Base-by-base conservation (phyloP, 1,284 basidiomycete species). In the Ganoderma meredithae region DNA sequence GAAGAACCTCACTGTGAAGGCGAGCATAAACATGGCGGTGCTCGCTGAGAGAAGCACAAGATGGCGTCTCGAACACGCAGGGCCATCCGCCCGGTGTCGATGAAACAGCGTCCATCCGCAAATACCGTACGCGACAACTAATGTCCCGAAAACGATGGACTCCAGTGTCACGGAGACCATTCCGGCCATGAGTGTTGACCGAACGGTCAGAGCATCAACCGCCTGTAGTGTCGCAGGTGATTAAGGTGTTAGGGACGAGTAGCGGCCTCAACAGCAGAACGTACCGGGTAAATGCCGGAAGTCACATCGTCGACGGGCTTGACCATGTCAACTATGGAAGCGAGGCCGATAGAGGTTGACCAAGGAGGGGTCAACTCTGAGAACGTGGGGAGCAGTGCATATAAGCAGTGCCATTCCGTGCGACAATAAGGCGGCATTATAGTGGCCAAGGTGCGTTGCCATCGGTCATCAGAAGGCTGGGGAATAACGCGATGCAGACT, bases 101-200 rank as follows among this genome's bases (percentile, higher is more conserved):
- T 62, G 62, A 44, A 66, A 22, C 2, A 71, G 63, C 36, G 68
- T 69, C 67, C 70, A 71, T 55, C 66, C 60, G 17, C 67, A 64
- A 15, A 69, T 71, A 47, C 25, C 36, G 60, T 63, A 71, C 4
- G 68, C 55, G 40, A 71, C 60, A 31, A 59, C 31, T 19, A 71
- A 67, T 0, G 53, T 62, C 25, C 70, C 70, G 44, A 66, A 68
- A 5, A 66, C 60, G 13, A 69, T 47, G 1, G 70, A 58, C 62
- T 71, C 70, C 5, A 66, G n/a, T n/a, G 66, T 62, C 4, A 71
- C 52, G 1, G 63, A 49, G 15, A 69, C 27, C 3, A 55, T 27
- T 15, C 53, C 25, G 17, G 64, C 68, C 33, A 64, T 71, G 3
- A 36, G 33, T 1, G 19, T 59, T 36, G 59, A 39, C 56, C 41